Conservation (phyloP, 352 stramenopile species). For the Pilasporangium apinafurcum region DNA sequence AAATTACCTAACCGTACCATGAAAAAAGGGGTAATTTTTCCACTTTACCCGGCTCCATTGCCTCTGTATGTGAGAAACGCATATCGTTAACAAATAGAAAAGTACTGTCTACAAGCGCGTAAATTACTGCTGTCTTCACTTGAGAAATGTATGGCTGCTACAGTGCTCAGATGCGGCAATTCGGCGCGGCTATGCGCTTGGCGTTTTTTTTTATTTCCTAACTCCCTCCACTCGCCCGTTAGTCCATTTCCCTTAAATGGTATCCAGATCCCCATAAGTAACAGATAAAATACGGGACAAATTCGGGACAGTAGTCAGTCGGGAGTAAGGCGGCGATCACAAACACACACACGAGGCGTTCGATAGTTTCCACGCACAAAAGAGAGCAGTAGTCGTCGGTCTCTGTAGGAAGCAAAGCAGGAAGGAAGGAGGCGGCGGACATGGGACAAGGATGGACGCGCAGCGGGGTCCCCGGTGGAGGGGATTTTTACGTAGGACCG, state of each 20-base stretch:
- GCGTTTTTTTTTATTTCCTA: too few species aligned
- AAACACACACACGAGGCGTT: constrained; percentile 7
- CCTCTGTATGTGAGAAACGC: too few species aligned
- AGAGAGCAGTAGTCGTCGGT: background rate
- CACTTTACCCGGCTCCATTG: too few species aligned
- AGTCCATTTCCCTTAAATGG: background rate
- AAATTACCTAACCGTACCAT: too few species aligned
- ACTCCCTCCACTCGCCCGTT: too few species aligned
- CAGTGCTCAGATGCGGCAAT: too few species aligned
- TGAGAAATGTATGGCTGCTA: too few species aligned
- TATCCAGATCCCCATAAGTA: constrained; percentile 3
- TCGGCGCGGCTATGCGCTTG: too few species aligned
- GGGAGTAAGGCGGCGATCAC: constrained; percentile 1
- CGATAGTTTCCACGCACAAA: constrained; percentile 6
- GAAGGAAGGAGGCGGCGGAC: background rate
- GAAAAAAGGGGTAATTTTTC: too few species aligned
- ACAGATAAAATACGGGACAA: background rate
- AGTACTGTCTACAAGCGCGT: too few species aligned
- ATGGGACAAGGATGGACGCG: constrained; percentile 66
- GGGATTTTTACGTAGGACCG: constrained; percentile 76
- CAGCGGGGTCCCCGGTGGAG: constrained; percentile 49
- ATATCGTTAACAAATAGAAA: too few species aligned
- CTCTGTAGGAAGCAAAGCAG: background rate
- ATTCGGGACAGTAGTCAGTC: constrained; percentile 24
- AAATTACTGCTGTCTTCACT: too few species aligned